phyloP scores from a whole-genome alignment of 805 yeast genomes.

The Ogataea salicorniae region DNA sequence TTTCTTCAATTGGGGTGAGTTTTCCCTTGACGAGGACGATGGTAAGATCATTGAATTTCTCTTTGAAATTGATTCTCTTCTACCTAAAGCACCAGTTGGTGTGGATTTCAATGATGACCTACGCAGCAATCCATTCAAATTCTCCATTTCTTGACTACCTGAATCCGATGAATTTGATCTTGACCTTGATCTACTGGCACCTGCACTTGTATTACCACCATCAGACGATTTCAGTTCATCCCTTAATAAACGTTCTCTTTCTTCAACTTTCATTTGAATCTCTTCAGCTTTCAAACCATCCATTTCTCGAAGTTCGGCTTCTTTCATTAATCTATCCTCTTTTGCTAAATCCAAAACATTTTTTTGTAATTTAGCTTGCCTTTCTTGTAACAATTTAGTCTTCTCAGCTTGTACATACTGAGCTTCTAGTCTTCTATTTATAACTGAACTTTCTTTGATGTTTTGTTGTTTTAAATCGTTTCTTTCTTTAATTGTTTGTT shows the following conservation, averaged over 20 bases:
- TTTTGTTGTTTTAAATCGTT: slow-evolving; percentile 12
- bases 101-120: slow-evolving; percentile 3
- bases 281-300: slow-evolving; percentile 12
- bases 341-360: slow-evolving; percentile 21
- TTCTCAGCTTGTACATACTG: slow-evolving; percentile 23
- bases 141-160: neutral
- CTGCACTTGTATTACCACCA: slow-evolving; percentile 5
- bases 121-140: slow-evolving; percentile 3
- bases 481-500: slow-evolving; percentile 19
- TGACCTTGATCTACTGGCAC: slow-evolving; percentile 5
- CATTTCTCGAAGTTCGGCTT: slow-evolving; percentile 16
- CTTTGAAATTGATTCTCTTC: neutral
- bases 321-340: slow-evolving; percentile 20
- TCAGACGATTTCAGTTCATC: slow-evolving; percentile 14
- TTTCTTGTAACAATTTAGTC: slow-evolving; percentile 20
- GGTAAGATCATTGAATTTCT: slow-evolving; percentile 1
- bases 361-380: slow-evolving; percentile 21
- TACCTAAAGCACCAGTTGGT: slow-evolving; percentile 3
- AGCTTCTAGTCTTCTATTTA: slow-evolving; percentile 17
- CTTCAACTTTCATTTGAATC: slow-evolving; percentile 15
- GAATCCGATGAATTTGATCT: slow-evolving; percentile 13
- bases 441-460: slow-evolving; percentile 4
- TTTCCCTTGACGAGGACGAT: slow-evolving; percentile 1
- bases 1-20: slow-evolving; percentile 4
- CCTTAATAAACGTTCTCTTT: slow-evolving; percentile 18